phyloP scores from a whole-genome alignment of 192 early-diverging fungal species.

The Chytriomyces sp. region DNA sequence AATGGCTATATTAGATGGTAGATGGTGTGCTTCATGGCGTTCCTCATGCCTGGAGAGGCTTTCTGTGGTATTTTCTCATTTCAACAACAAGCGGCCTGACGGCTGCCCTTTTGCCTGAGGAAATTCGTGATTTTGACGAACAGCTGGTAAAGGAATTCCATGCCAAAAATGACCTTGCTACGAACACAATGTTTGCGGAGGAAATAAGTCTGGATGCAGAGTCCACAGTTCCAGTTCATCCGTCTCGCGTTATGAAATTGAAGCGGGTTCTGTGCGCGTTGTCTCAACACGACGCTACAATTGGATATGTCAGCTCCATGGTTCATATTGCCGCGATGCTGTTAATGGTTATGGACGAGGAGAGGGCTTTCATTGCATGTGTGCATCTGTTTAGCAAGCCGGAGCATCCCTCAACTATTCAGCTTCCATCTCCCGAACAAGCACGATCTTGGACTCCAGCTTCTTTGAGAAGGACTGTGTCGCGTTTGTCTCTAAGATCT shows the following conservation, averaged over 20 bases:
- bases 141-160: constrained; percentile 1
- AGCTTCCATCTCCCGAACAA: not conserved
- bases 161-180: not conserved
- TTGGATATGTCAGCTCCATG: constrained; percentile 10
- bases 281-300: not conserved
- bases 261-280: not conserved
- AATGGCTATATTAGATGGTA: not conserved
- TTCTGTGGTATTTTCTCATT: not conserved
- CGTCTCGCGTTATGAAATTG: not conserved
- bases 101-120: not conserved
- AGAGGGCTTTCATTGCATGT: not conserved
- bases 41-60: constrained; percentile 4
- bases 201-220: constrained; percentile 2
- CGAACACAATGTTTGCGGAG: not conserved
- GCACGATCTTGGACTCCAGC: not conserved
- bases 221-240: not conserved
- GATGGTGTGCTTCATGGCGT: not conserved
- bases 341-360: constrained; percentile 7
- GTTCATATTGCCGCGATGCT: constrained; percentile 1
- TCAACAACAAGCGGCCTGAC: not conserved
- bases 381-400: not conserved
- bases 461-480: not conserved
- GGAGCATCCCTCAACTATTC: too few species aligned
- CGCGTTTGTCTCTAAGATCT: not conserved
- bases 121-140: not conserved